A percentile compares a stretch with the other conserved stretches of the same genome.
Evolutionary conservation across 305 asterid genomes (phyloP).

Genomic region (Euphrasia arctica): DNA sequence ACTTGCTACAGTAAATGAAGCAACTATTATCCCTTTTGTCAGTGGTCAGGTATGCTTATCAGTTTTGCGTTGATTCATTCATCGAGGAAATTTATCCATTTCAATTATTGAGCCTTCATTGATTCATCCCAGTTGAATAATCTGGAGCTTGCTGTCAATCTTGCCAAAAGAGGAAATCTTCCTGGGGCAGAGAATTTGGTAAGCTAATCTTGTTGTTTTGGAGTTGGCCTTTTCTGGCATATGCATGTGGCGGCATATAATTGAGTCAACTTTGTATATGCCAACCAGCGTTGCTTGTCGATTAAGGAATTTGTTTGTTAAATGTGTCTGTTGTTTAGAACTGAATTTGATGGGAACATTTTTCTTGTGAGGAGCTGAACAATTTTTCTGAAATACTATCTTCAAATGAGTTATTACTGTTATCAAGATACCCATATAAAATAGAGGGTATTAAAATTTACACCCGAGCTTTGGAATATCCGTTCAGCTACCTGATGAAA

Average conservation of each 20-base stretch:
- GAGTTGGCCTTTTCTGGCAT: slow-evolving; percentile 35
- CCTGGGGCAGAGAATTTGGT: slow-evolving; percentile 98
- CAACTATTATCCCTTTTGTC: slow-evolving; percentile 84
- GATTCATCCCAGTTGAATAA: slow-evolving; percentile 61
- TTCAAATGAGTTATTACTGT: slow-evolving; percentile 8
- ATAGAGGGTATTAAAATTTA: neutral
- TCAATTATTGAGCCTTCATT: slow-evolving; percentile 20
- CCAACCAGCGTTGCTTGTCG: slow-evolving; percentile 10
- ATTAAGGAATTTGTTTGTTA: slow-evolving; percentile 13
- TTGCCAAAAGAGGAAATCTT: slow-evolving; percentile 95
- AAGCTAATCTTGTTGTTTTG: slow-evolving; percentile 27
- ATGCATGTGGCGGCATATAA: neutral
- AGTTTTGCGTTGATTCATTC: slow-evolving; percentile 20
- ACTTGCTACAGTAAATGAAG: slow-evolving; percentile 89
- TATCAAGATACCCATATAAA: slow-evolving; percentile 8
- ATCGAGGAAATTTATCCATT: neutral
- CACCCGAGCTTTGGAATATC: neutral
- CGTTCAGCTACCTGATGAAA: neutral
- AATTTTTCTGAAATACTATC: slow-evolving; percentile 18
- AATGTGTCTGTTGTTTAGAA: slow-evolving; percentile 13
- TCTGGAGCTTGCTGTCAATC: slow-evolving; percentile 95
- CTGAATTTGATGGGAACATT: slow-evolving; percentile 11
- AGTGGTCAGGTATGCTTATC: slow-evolving; percentile 76
- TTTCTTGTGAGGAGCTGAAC: slow-evolving; percentile 5
- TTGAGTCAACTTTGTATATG: slow-evolving; percentile 13